Conservation (phyloP, 2,329 filamentous ascomycete genomes). For the Tolypocladium tundrense region DNA sequence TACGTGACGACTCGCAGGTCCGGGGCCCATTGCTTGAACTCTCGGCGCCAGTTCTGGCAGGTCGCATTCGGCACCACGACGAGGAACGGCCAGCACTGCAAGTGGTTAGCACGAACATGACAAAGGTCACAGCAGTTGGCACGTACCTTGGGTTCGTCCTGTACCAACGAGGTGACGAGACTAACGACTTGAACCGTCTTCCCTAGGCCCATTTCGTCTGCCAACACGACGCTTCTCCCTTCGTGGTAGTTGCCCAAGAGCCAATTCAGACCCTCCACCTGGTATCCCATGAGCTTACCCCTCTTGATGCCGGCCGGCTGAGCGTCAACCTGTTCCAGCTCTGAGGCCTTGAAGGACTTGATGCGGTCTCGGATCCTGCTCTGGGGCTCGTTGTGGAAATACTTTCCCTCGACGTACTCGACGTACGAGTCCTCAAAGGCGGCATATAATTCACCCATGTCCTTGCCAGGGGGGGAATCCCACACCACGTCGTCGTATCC, state of each 20-base stretch:
- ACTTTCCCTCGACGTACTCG: constrained; percentile 72
- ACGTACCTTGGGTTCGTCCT: constrained; percentile 42
- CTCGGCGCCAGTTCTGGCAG: constrained; percentile 93
- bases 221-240: constrained; percentile 77
- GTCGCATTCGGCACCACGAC: constrained; percentile 92
- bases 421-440: constrained; percentile 78
- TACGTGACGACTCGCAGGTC: constrained; percentile 82
- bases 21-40: constrained; percentile 90
- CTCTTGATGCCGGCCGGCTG: constrained; percentile 68
- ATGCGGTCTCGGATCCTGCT: constrained; percentile 57
- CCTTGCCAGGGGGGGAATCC: constrained; percentile 66
- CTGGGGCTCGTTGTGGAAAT: constrained; percentile 49
- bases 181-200: constrained; percentile 93
- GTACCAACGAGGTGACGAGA: constrained; percentile 63
- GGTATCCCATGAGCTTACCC: constrained; percentile 85
- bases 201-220: constrained; percentile 96
- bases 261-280: constrained; percentile 91
- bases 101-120: constrained; percentile 6
- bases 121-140: background rate
- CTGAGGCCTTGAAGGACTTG: constrained; percentile 50
- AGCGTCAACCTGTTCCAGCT: constrained; percentile 58
- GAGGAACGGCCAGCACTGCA: constrained; percentile 75
- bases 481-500: constrained; percentile 85
- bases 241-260: constrained; percentile 81
- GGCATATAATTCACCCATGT: constrained; percentile 56